Conservation (phyloP, 352 stramenopile genomes). For the Plasmopara muralis region DNA sequence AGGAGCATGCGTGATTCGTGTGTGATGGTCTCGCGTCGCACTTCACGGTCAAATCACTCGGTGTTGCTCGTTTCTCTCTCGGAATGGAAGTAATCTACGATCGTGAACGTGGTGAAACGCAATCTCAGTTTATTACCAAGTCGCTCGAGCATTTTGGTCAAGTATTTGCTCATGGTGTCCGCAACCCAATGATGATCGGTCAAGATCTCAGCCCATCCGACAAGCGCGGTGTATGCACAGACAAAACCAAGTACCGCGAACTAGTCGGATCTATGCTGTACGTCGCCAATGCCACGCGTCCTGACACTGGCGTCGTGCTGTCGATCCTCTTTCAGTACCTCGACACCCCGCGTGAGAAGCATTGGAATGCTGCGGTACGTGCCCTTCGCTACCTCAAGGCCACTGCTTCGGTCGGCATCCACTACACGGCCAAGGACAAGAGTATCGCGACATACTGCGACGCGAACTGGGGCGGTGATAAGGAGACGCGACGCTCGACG, state of each 20-base stretch:
- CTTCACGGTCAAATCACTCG: too few relatives aligned
- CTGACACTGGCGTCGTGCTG: constrained; percentile 10
- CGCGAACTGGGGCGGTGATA: constrained; percentile 5
- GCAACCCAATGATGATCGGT: constrained; percentile 1
- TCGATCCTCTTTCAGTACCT: constrained; percentile 10
- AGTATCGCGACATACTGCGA: constrained; percentile 1
- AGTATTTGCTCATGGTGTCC: not conserved
- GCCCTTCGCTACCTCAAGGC: constrained; percentile 15
- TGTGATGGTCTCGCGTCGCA: too few relatives aligned
- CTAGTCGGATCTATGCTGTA: constrained; percentile 16
- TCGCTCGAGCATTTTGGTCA: too few relatives aligned
- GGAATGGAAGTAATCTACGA: too few relatives aligned
- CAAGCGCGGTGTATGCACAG: not conserved
- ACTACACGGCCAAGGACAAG: not conserved
- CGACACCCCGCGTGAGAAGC: constrained; percentile 9
- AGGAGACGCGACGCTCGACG: not conserved
- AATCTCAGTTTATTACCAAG: too few relatives aligned
- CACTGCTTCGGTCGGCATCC: constrained; percentile 1
- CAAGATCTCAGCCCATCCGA: not conserved
- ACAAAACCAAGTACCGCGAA: constrained; percentile 7
- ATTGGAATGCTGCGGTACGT: constrained; percentile 10
- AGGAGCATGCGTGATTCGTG: too few relatives aligned
- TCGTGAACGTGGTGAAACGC: too few relatives aligned
- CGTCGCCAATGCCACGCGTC: constrained; percentile 17
- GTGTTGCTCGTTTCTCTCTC: too few relatives aligned